Evolutionary conservation across 768 basidiomycete species (phyloP).

Genomic region (Stropharia rugosoannulata): DNA sequence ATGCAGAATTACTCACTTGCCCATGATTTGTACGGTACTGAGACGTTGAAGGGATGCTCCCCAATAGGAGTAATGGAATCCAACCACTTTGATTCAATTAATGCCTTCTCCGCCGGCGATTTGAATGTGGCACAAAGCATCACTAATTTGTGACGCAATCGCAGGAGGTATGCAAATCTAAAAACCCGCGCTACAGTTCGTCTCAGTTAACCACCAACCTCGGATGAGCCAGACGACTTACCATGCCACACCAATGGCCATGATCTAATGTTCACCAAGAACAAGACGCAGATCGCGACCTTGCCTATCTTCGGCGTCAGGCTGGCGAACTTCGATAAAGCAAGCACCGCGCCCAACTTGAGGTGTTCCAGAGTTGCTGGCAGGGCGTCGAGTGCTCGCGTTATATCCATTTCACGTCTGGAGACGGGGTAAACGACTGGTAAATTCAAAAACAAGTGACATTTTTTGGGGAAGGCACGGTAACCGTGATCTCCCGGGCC

Average conservation of each 20-base stretch:
- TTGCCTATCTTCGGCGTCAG: slow-evolving; percentile 31
- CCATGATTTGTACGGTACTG: slow-evolving; percentile 42
- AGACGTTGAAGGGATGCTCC: slow-evolving; percentile 49
- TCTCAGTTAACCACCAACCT: neutral
- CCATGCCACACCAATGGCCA: slow-evolving; percentile 70
- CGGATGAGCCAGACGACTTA: slow-evolving; percentile 32
- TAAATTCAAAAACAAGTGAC: too few species aligned
- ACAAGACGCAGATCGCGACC: slow-evolving; percentile 41
- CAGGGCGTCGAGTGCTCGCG: too few species aligned
- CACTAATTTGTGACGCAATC: slow-evolving; percentile 30
- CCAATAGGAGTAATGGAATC: slow-evolving; percentile 55
- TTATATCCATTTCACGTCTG: too few species aligned
- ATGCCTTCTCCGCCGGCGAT: slow-evolving; percentile 27
- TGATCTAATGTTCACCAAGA: slow-evolving; percentile 61
- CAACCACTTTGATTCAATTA: slow-evolving; percentile 41
- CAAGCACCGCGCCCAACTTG: neutral
- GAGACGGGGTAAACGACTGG: neutral
- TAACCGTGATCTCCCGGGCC: too few species aligned
- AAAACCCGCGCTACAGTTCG: slow-evolving; percentile 45
- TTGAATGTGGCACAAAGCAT: slow-evolving; percentile 36
- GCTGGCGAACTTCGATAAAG: slow-evolving; percentile 7
- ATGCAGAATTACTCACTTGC: slow-evolving; percentile 48
- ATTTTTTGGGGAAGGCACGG: too few species aligned
- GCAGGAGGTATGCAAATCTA: slow-evolving; percentile 39
- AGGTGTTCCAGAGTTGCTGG: too few species aligned